Evolutionary conservation across 148 eudicot species (phyloP), one percentile per base, ranked within the genome.

Genomic region (Heliosperma pusillum): DNA sequence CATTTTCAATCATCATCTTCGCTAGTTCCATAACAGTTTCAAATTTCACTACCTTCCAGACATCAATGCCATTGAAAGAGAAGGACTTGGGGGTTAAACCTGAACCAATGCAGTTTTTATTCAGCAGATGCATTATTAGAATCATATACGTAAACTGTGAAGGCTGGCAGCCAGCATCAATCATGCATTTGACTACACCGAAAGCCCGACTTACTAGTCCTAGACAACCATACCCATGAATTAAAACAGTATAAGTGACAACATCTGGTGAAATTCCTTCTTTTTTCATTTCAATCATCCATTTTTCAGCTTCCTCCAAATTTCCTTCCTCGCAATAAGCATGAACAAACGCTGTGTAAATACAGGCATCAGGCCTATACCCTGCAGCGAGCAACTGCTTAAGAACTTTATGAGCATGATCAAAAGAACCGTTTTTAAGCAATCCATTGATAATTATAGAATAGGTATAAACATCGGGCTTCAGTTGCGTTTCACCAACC

Each of bases 31-130:
- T 65, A 65, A 86, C 86, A 20, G 88, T 86, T 80, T 84, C 89
- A 78, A 82, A 89, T 79, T 90, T 85, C 87, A 92, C 83, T 53
- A 87, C 45, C 76, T 86, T 88, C 97, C 97, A 92, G 45, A 90
- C 87, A 80, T 82, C 84, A 66, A n/a, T n/a, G n/a, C n/a, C n/a
- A n/a, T n/a, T n/a, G n/a, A n/a, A n/a, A n/a, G n/a, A n/a, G n/a
- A 57, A 68, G 26, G 69, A 79, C 33, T 83, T 68, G 25, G 73
- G 52, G 73, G 57, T 73, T 59, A 61, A 26, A 80, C 74, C 77
- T 50, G 47, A 61, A 50, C 83, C 82, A 66, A 24, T 62, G 42
- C 33, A 74, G 62, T 83, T 86, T 52, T 78, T 80, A 60, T 44
- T 82, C 11, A 79, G 64, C 44, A 90, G 71, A 81, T 92, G 93